Evolutionary conservation across 192 early-diverging fungal genomes (phyloP).

Genomic region (Gaertneriomyces sp.): DNA sequence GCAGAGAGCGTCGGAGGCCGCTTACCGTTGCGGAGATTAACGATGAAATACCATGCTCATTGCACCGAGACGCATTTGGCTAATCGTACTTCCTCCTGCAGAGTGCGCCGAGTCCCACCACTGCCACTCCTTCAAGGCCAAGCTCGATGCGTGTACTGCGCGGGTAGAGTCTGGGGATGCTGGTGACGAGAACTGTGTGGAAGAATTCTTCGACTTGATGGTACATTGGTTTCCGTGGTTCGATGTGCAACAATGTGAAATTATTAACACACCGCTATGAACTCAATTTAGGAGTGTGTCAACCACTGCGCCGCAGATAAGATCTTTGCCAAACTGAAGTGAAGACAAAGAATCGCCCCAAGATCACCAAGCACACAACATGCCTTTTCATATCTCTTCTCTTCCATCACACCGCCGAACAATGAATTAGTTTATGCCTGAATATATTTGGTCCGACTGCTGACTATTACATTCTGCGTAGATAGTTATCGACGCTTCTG

Average conservation of each 20-base stretch:
- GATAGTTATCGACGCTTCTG: too few relatives aligned
- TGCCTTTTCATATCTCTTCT: too few relatives aligned
- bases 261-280: too few relatives aligned
- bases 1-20: too few relatives aligned
- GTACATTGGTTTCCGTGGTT: conserved; percentile 5
- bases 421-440: too few relatives aligned
- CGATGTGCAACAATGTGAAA: too few relatives aligned
- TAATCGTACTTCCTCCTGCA: conserved; percentile 2
- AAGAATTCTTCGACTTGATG: conserved; percentile 30
- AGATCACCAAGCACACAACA: too few relatives aligned
- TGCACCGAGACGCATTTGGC: conserved; percentile 5
- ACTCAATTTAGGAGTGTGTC: conserved; percentile 18
- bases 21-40: too few relatives aligned
- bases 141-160: conserved; percentile 19
- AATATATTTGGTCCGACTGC: too few relatives aligned
- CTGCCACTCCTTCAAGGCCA: conserved; percentile 25
- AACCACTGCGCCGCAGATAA: conserved; percentile 32
- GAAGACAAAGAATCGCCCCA: conserved; percentile 3
- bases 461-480: too few relatives aligned
- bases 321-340: conserved; percentile 24
- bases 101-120: conserved; percentile 27
- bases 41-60: conserved; percentile 10
- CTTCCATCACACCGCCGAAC: too few relatives aligned
- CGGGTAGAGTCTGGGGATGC: conserved; percentile 19
- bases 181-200: conserved; percentile 23